Base-by-base conservation (phyloP, 805 yeast species). In the Candida vartiovaarae region DNA sequence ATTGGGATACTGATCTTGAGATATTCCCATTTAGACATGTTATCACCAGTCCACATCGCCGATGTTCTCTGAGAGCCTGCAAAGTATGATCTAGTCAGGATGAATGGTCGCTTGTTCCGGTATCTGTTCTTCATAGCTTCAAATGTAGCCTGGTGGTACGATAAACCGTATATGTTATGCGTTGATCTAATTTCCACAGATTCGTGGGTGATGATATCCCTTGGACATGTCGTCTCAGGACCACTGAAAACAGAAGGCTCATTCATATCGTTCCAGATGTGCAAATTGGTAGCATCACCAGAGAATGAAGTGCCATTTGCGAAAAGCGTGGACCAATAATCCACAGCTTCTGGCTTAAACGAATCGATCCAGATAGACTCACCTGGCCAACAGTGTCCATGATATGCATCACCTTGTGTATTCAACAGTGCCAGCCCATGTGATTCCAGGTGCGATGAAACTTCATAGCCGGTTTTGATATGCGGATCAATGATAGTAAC, bases 41-140 rank as follows among this genome's bases (percentile, higher is more conserved):
- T 93, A 62, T 93, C 99, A 37, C 99, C 99, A 0, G 96, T 88
- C 99, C 99, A 93, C 78, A 85, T 82, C 0, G 98, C 96, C 0
- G 93, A 81, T 0, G 93, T 72, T 53, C 90, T 73, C 64, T 93
- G 98, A 3, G 96, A 86, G 0, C 99, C 99, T 0, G 97, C 75
- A 60, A 73, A 93, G 61, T 76, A 91, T 0, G 97, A 73, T 49
- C 99, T 71, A 0, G 99, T 88, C 38, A 93, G 70, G 10, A 91
- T 66, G 55, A 93, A 93, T 7, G 99, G 99, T 46, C 99, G 74
- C 44, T 78, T 72, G 36, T 64, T 55, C 32, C 56, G 60, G 23
- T 65, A 71, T 44, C 95, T 72, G 20, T 70, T 64, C 11, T 63
- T 55, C 57, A 90, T 62, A 0, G 95, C 80, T 4, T 79, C 68